These are phyloP conservation scores for Ligustrum vulgare DNA, from an alignment of 257 asterid genomes.

Conservation along the genomic window DNA sequence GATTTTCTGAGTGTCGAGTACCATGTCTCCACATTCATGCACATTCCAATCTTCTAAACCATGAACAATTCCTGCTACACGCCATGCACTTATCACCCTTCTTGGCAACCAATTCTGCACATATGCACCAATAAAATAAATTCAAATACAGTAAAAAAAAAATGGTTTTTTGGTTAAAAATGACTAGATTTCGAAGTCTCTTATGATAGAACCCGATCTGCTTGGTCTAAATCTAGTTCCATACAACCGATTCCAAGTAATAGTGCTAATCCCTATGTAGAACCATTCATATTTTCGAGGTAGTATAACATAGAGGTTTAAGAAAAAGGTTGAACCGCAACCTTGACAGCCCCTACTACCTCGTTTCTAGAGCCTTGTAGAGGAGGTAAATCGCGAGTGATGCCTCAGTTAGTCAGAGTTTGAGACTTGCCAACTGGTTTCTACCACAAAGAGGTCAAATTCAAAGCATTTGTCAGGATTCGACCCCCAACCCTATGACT, in stretches of 20 bases:
- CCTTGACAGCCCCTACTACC: too few species aligned
- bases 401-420: too few species aligned
- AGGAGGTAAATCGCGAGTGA: too few species aligned
- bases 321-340: too few species aligned
- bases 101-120: constrained; percentile 35
- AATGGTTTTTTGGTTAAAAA: too few species aligned
- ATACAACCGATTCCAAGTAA: too few species aligned
- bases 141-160: neutral
- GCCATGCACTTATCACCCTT: constrained; percentile 35
- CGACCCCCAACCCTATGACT: too few species aligned
- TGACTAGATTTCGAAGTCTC: neutral
- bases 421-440: too few species aligned
- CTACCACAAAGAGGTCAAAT: too few species aligned
- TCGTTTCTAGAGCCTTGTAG: too few species aligned
- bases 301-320: neutral
- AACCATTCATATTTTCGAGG: neutral
- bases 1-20: constrained; percentile 21
- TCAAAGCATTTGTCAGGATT: too few species aligned
- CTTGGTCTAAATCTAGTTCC: neutral
- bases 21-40: constrained; percentile 26
- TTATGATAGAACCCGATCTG: neutral
- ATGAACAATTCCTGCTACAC: constrained; percentile 33
- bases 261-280: neutral
- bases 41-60: constrained; percentile 31
- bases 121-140: neutral